Percentiles rank a stretch among this genome's conserved stretches.
Evolutionary conservation across 306 rosid genomes (phyloP).

Genomic region (Aeschynomene evenia): DNA sequence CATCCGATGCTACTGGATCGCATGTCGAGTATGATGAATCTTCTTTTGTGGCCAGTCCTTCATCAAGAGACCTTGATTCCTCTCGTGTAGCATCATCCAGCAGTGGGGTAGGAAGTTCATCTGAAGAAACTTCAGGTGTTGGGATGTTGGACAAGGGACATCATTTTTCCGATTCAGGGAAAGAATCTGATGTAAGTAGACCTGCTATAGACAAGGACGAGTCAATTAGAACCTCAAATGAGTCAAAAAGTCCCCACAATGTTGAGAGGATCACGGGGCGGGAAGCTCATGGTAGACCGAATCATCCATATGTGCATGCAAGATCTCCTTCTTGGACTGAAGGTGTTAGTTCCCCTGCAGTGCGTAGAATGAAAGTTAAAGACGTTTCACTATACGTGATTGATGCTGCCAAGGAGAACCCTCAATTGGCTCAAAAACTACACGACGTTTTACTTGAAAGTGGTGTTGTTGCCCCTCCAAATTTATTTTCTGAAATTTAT

Average conservation of each 20-base stretch:
- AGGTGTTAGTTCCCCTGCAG: constrained; percentile 87
- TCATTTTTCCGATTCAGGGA: constrained; percentile 42
- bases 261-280: constrained; percentile 42
- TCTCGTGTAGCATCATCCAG: constrained; percentile 70
- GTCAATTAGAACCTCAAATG: constrained; percentile 32
- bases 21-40: constrained; percentile 66
- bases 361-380: constrained; percentile 69
- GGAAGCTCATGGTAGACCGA: constrained; percentile 54
- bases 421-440: constrained; percentile 86
- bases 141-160: constrained; percentile 48
- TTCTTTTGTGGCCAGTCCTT: constrained; percentile 56
- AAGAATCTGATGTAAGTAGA: constrained; percentile 50
- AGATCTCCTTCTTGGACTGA: constrained; percentile 99
- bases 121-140: constrained; percentile 60
- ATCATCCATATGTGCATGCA: constrained; percentile 51
- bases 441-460: constrained; percentile 91
- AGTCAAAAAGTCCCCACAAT: constrained; percentile 37
- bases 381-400: constrained; percentile 97
- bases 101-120: constrained; percentile 83
- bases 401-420: constrained; percentile 95
- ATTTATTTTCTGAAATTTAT: constrained; percentile 78
- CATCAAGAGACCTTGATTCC: constrained; percentile 77
- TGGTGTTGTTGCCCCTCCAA: constrained; percentile 90
- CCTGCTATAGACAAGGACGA: constrained; percentile 44
- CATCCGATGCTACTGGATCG: constrained; percentile 71